Conservation (phyloP, 495 filamentous ascomycete species). For the Staphylotrichum longicolle region DNA sequence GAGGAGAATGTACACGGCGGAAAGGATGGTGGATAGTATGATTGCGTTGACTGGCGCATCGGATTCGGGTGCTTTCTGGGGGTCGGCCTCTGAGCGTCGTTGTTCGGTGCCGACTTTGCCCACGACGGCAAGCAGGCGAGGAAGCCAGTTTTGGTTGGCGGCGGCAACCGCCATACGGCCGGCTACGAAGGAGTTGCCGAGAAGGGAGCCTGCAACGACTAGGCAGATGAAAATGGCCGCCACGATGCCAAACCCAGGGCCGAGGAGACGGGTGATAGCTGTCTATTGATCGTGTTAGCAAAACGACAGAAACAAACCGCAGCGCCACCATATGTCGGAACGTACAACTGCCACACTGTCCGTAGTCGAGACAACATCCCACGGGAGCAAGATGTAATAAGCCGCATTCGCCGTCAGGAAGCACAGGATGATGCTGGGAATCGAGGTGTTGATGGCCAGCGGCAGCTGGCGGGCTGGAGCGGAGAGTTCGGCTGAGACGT, state of each 20-base stretch:
- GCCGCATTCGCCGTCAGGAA: slow-evolving; percentile 54
- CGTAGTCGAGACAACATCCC: slow-evolving; percentile 50
- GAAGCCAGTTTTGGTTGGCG: slow-evolving; percentile 52
- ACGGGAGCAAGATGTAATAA: slow-evolving; percentile 57
- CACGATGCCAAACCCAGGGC: slow-evolving; percentile 45
- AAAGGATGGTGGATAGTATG: slow-evolving; percentile 46
- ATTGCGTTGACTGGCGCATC: slow-evolving; percentile 54
- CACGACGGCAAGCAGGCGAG: slow-evolving; percentile 42
- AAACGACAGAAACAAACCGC: slow-evolving; percentile 1
- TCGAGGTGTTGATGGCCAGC: slow-evolving; percentile 53
- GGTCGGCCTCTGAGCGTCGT: neutral
- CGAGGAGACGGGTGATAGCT: slow-evolving; percentile 52
- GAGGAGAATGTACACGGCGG: slow-evolving; percentile 53
- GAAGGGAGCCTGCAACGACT: slow-evolving; percentile 52
- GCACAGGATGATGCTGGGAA: slow-evolving; percentile 54
- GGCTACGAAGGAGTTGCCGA: slow-evolving; percentile 56
- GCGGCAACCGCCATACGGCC: slow-evolving; percentile 58
- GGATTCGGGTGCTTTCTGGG: slow-evolving; percentile 24
- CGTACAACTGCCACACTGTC: slow-evolving; percentile 58
- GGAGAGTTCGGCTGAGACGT: slow-evolving; percentile 53
- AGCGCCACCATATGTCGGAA: neutral
- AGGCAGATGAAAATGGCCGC: slow-evolving; percentile 52
- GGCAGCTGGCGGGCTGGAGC: slow-evolving; percentile 53
- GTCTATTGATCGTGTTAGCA: slow-evolving; percentile 35
- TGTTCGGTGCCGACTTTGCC: slow-evolving; percentile 35